A percentile compares a stretch with the other conserved stretches of the same genome.
These are phyloP conservation scores for Alternaria atra DNA, from an alignment of 2,329 filamentous ascomycete genomes.

Conservation along the genomic window DNA sequence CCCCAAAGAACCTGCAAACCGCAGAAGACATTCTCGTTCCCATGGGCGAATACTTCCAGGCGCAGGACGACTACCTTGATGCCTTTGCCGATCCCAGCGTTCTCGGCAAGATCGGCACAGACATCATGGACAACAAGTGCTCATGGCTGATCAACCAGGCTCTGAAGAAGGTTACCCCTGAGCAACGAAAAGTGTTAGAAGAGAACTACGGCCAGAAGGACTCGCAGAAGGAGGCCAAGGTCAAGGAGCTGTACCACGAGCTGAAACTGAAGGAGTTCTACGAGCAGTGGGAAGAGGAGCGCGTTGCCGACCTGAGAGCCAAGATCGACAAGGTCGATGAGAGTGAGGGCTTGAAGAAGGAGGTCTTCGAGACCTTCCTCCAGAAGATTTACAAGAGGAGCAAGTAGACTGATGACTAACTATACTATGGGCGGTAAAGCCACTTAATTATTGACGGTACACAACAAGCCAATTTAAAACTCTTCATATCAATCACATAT, in stretches of 20 bases:
- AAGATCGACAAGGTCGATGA: constrained; percentile 86
- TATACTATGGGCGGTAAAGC: not conserved
- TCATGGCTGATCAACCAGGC: constrained; percentile 98
- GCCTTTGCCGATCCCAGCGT: constrained; percentile 92
- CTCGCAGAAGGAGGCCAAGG: constrained; percentile 77
- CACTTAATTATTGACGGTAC: not conserved
- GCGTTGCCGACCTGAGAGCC: constrained; percentile 77
- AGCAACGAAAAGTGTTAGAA: constrained; percentile 88
- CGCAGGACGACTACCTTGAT: constrained; percentile 98
- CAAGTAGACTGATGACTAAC: constrained; percentile 68
- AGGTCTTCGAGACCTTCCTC: constrained; percentile 87
- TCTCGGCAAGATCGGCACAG: constrained; percentile 98
- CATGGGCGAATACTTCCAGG: constrained; percentile 98
- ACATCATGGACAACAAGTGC: constrained; percentile 99
- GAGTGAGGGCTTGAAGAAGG: constrained; percentile 86
- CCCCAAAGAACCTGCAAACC: constrained; percentile 86
- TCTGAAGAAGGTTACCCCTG: constrained; percentile 77
- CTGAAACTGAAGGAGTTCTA: constrained; percentile 85
- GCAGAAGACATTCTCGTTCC: constrained; percentile 93
- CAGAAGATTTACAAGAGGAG: constrained; percentile 98
- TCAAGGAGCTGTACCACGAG: constrained; percentile 91
- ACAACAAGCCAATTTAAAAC: not conserved
- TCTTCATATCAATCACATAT: not conserved
- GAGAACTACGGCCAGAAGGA: constrained; percentile 96
- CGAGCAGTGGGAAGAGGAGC: constrained; percentile 87